Base-by-base conservation (phyloP, 1,284 basidiomycete species). In the Ustanciosporium gigantosporum region DNA sequence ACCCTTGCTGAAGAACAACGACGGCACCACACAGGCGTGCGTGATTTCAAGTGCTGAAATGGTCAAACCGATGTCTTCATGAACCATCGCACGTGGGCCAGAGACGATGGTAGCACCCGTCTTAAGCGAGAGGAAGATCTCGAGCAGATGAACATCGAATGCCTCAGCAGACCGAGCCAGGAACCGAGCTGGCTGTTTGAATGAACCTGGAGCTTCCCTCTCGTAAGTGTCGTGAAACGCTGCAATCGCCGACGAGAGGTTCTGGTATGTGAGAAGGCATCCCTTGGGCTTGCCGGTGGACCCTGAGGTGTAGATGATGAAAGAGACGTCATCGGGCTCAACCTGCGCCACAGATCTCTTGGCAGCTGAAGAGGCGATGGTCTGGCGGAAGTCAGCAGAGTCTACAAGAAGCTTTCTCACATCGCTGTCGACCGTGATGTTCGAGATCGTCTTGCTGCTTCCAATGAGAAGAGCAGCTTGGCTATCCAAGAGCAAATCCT, bases 81-180 rank as follows among this genome's bases (percentile, higher is more conserved):
- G 64, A 13, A 77, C 55, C 31, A 62, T 27, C 1, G 50, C 50
- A 13, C 70, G 61, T 3, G 74, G 67, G 21, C 69, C 74, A 3
- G 69, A 75, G 23, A 75, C 73, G 35, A 76, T 61, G 3, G 74
- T 71, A 8, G 68, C 70, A 7, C 77, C 78, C 9, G 60, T 47
- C 1, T 65, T 55, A 17, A 78, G 41, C 15, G 78, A 65, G 13
- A 74, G 60, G 42, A 78, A 71, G 25, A 70, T 57, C 56, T 79
- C 78, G 22, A 75, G 51, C 19, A 79, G 55, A 29, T 76, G 74
- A 3, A 77, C 74, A 41, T 78, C 78, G 38, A 76, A 76, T 0
- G 74, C 70, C 36, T 76, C 74, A 2, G 73, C 66, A 5, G 70
- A 73, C 7, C 74, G 64, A 3, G 74, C 74, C n/a, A 76, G 51